Percentiles rank a stretch among this genome's conserved stretches.
Evolutionary conservation across 768 basidiomycete species (phyloP).

Genomic region (Amanita rimosa): DNA sequence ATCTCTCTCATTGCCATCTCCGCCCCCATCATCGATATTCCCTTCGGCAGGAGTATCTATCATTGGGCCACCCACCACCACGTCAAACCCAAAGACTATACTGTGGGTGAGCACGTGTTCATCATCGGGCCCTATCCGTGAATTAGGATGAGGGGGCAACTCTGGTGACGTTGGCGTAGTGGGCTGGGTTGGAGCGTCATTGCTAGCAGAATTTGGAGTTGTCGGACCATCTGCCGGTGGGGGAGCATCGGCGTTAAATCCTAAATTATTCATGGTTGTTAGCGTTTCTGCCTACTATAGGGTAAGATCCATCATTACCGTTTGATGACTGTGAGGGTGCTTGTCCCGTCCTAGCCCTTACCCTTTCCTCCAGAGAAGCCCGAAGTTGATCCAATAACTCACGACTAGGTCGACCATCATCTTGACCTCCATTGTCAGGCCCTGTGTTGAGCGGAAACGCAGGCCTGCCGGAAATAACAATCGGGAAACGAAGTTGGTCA

Average conservation of each 20-base stretch:
- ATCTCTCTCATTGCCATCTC: background rate
- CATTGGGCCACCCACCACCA: slow-evolving; percentile 9
- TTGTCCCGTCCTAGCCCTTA: background rate
- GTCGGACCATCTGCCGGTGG: background rate
- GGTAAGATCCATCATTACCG: background rate
- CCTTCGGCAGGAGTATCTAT: background rate
- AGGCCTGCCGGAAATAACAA: background rate
- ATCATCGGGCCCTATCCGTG: background rate
- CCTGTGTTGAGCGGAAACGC: background rate
- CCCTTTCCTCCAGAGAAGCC: background rate
- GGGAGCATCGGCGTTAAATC: background rate
- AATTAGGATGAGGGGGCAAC: background rate
- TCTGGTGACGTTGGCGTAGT: background rate
- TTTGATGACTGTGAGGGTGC: background rate
- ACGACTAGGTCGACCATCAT: background rate
- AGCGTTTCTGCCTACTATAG: background rate
- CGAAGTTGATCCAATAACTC: background rate
- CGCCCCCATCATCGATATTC: background rate
- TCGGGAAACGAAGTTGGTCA: slow-evolving; percentile 1
- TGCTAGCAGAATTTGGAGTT: background rate
- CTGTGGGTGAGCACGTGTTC: slow-evolving; percentile 2
- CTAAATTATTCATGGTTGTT: background rate
- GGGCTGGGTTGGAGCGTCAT: background rate
- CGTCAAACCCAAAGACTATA: slow-evolving; percentile 9
- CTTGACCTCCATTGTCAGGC: background rate